Base-by-base conservation (phyloP, 768 basidiomycete genomes). In the Tremella mesenterica region DNA sequence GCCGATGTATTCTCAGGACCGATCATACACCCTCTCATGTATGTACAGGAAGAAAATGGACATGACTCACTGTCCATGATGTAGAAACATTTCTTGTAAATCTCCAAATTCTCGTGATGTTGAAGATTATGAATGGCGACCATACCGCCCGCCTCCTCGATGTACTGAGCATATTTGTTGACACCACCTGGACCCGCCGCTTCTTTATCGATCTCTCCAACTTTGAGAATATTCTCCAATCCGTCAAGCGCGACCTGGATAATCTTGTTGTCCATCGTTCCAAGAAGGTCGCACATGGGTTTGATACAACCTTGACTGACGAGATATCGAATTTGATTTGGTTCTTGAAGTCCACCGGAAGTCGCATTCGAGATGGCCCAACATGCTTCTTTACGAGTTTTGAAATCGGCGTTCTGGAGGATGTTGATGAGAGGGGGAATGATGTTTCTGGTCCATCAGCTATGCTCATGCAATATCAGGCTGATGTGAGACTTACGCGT, bases 331-430 rank as follows among this genome's bases (percentile, higher is more conserved):
- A 99, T 99, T 73, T 97, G 93, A 26, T 85, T 77, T 27, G 95
- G 95, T 71, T 99, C 92, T 69, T 92, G 90, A 23, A 96, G 81
- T 55, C 90, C 95, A 59, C 95, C 95, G 33, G 92, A 95, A 21
- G 95, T 99, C 5, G 95, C 95, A 74, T 99, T 99, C 36, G 91
- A 95, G 64, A 99, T 89, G 9, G 95, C 95, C 95, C 95, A 99
- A 78, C 92, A 99, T 1, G 95, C 95, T 75, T 99, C 95, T 76
- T 99, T 99, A 74, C 88, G 84, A 43, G 95, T 96, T 79, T 96
- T 97, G 81, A 99, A 97, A 76, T 99, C 95, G 48, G 93, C 93
- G 66, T 95, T 85, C 70, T 85, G 84, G 52, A 99, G 84, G 65
- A 97, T 96, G 77, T 96, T 95, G 79, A 99, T 92, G 58, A 99